Conservation (phyloP, 768 basidiomycete genomes). For the Hydnum rufescens region DNA sequence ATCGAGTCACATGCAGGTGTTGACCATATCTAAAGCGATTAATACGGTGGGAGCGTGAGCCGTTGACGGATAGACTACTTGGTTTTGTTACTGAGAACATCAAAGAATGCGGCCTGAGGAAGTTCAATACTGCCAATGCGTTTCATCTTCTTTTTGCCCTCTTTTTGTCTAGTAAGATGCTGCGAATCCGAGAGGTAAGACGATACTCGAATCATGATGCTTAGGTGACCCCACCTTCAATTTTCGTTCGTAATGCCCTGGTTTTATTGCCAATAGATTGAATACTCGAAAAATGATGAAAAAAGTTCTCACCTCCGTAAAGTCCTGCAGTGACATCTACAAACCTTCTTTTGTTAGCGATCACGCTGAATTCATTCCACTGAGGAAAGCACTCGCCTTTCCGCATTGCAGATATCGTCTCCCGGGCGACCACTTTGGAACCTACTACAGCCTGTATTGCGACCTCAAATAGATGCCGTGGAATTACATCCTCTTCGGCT, state of each 20-base stretch:
- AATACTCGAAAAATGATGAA: slow-evolving; percentile 3
- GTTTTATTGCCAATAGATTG: not conserved
- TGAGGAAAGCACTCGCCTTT: slow-evolving; percentile 23
- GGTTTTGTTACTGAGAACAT: slow-evolving; percentile 48
- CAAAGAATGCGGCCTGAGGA: slow-evolving; percentile 91
- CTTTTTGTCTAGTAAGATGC: slow-evolving; percentile 51
- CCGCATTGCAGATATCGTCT: slow-evolving; percentile 66
- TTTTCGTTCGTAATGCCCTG: slow-evolving; percentile 84
- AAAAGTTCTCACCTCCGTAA: slow-evolving; percentile 46
- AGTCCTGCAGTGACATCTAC: slow-evolving; percentile 73
- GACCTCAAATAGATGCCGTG: slow-evolving; percentile 81
- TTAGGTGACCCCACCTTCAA: slow-evolving; percentile 44
- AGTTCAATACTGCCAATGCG: slow-evolving; percentile 72
- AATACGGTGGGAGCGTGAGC: not conserved
- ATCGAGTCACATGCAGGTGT: not conserved
- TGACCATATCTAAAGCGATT: not conserved
- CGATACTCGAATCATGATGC: not conserved
- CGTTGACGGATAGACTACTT: not conserved
- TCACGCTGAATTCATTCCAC: not conserved
- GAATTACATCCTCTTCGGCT: slow-evolving; percentile 65
- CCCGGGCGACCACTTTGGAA: slow-evolving; percentile 69
- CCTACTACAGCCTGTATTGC: slow-evolving; percentile 90
- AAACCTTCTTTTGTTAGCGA: slow-evolving; percentile 16
- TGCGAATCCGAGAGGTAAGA: slow-evolving; percentile 16
- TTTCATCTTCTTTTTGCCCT: slow-evolving; percentile 79